Evolutionary conservation across 2,329 filamentous ascomycete genomes (phyloP).

Genomic region (Talaromyces pinophilus): DNA sequence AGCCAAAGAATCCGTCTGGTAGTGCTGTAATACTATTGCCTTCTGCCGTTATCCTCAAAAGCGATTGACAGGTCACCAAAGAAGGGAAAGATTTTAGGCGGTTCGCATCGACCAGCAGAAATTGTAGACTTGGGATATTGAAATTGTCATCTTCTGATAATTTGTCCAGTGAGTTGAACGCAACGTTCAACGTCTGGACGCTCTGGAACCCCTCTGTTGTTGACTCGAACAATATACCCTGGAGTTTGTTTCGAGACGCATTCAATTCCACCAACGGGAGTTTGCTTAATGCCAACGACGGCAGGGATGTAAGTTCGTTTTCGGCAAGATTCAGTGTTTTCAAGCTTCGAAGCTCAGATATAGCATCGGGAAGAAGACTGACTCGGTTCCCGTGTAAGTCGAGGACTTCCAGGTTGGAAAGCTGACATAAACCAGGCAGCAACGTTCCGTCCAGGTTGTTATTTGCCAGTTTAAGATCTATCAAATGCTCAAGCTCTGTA

Average conservation of each 20-base stretch:
- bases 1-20: conserved; percentile 71
- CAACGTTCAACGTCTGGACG: conserved; percentile 75
- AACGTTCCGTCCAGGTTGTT: conserved; percentile 73
- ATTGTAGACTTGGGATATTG: conserved; percentile 70
- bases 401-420: conserved; percentile 73
- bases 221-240: conserved; percentile 68
- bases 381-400: conserved; percentile 82
- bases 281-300: conserved; percentile 67
- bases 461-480: conserved; percentile 78
- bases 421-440: conserved; percentile 60
- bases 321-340: conserved; percentile 76
- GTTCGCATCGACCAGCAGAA: conserved; percentile 78
- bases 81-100: conserved; percentile 72
- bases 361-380: conserved; percentile 65
- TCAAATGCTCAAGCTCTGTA: conserved; percentile 68
- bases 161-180: conserved; percentile 68
- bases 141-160: conserved; percentile 55
- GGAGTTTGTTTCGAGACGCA: conserved; percentile 75
- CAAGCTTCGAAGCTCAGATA: conserved; percentile 69
- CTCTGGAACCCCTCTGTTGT: conserved; percentile 60
- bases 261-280: conserved; percentile 73
- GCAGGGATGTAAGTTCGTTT: conserved; percentile 72
- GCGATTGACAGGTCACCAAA: conserved; percentile 69
- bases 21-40: conserved; percentile 77
- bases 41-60: conserved; percentile 73